These are phyloP conservation scores for Suillus discolor DNA, from an alignment of 768 basidiomycete genomes.

Conservation along the genomic window DNA sequence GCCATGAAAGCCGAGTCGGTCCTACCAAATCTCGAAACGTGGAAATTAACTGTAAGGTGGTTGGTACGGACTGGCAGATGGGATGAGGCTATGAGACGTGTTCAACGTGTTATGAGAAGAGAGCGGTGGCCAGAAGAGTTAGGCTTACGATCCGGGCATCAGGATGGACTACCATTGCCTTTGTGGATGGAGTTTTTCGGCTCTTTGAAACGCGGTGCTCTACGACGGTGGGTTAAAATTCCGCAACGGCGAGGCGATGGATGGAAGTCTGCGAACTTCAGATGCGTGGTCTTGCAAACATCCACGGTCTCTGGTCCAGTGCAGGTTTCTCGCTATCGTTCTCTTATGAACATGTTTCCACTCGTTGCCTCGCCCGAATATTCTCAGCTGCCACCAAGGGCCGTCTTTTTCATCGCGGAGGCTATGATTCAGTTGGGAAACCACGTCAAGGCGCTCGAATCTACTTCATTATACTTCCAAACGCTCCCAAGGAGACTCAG, in stretches of 20 bases:
- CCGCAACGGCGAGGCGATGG: background rate
- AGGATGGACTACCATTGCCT: slow-evolving; percentile 39
- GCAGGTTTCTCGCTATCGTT: slow-evolving; percentile 25
- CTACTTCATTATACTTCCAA: slow-evolving; percentile 52
- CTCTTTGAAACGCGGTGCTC: slow-evolving; percentile 40
- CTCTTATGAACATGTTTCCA: slow-evolving; percentile 46
- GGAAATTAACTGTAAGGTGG: slow-evolving; percentile 58
- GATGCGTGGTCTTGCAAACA: slow-evolving; percentile 16
- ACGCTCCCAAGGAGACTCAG: slow-evolving; percentile 47
- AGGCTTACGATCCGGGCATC: slow-evolving; percentile 5
- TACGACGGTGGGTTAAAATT: slow-evolving; percentile 22
- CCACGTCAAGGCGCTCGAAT: slow-evolving; percentile 40
- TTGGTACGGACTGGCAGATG: slow-evolving; percentile 58
- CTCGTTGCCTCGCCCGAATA: slow-evolving; percentile 36
- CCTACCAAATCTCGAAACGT: slow-evolving; percentile 52
- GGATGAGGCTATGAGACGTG: slow-evolving; percentile 57
- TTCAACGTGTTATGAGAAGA: slow-evolving; percentile 25
- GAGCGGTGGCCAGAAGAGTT: slow-evolving; percentile 15
- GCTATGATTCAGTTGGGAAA: slow-evolving; percentile 47
- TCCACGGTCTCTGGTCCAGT: slow-evolving; percentile 18
- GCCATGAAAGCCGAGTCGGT: slow-evolving; percentile 49
- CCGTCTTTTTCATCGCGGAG: slow-evolving; percentile 47
- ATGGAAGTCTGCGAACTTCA: background rate
- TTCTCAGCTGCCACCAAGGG: slow-evolving; percentile 41
- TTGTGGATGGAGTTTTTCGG: slow-evolving; percentile 69